Evolutionary conservation across 2,329 filamentous ascomycete species (phyloP).

Genomic region (Beauveria medogensis): DNA sequence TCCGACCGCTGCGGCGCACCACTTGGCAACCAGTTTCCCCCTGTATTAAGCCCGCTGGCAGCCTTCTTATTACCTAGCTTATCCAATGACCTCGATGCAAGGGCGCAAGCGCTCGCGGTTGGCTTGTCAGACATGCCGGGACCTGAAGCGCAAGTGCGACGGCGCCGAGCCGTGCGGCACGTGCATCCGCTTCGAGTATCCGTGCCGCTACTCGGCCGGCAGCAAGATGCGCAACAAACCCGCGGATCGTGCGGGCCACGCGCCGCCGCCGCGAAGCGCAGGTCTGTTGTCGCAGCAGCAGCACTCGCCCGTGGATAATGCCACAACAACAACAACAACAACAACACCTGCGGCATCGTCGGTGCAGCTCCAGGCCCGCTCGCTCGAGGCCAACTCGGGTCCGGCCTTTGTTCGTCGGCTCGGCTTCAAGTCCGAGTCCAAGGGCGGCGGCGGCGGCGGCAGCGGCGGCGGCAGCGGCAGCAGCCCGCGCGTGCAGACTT

Average conservation of each 20-base stretch:
- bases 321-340: conserved; percentile 9
- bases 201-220: conserved; percentile 36
- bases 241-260: background rate
- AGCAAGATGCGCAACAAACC: conserved; percentile 11
- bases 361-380: conserved; percentile 17
- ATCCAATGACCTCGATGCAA: conserved; percentile 4
- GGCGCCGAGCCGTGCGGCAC: conserved; percentile 43
- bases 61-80: background rate
- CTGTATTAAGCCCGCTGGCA: background rate
- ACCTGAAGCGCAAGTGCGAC: conserved; percentile 49
- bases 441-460: conserved; percentile 26
- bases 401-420: conserved; percentile 47
- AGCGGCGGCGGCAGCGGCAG: conserved; percentile 19
- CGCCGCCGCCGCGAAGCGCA: background rate
- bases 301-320: conserved; percentile 9
- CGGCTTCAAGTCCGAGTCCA: conserved; percentile 44
- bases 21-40: too few species aligned
- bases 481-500: conserved; percentile 41
- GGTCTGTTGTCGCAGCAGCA: background rate
- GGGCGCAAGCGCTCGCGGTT: conserved; percentile 31
- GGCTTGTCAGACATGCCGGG: conserved; percentile 43
- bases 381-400: conserved; percentile 49
- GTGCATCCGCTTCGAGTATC: conserved; percentile 45
- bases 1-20: background rate
- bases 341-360: conserved; percentile 18